Conservation (phyloP, 768 basidiomycete species). For the Lepiota venenata region DNA sequence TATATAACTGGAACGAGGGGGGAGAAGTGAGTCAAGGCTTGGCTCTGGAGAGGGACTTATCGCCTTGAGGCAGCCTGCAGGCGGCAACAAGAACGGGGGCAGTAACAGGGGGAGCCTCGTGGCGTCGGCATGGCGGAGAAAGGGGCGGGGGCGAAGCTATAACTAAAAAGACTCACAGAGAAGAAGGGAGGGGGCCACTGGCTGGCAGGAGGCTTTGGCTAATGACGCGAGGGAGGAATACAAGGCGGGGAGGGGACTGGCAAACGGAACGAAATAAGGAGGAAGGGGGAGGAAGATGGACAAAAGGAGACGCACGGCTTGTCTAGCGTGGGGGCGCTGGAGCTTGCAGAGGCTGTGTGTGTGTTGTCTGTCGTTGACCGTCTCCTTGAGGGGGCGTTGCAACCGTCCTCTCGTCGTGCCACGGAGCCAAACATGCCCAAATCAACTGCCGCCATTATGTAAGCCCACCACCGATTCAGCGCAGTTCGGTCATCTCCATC, state of each 20-base stretch:
- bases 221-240: conserved; percentile 9
- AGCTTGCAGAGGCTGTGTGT: background rate
- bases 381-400: conserved; percentile 36
- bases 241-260: conserved; percentile 5
- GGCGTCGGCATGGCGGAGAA: conserved; percentile 27
- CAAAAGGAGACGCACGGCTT: conserved; percentile 12
- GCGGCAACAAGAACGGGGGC: conserved; percentile 21
- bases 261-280: background rate
- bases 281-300: conserved; percentile 5
- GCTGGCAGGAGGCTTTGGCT: conserved; percentile 10
- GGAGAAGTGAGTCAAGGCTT: conserved; percentile 18
- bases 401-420: conserved; percentile 33
- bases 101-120: conserved; percentile 39
- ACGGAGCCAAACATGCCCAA: conserved; percentile 18
- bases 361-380: conserved; percentile 37
- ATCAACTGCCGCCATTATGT: conserved; percentile 3
- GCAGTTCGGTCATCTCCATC: background rate
- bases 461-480: background rate
- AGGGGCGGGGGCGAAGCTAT: conserved; percentile 9
- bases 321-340: conserved; percentile 16
- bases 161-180: conserved; percentile 18
- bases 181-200: conserved; percentile 12
- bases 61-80: conserved; percentile 23
- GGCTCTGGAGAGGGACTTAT: conserved; percentile 15
- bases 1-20: conserved; percentile 11